Evolutionary conservation across 768 basidiomycete genomes (phyloP), one percentile per base, ranked within the genome.

Genomic region (Termitomyces sp.): DNA sequence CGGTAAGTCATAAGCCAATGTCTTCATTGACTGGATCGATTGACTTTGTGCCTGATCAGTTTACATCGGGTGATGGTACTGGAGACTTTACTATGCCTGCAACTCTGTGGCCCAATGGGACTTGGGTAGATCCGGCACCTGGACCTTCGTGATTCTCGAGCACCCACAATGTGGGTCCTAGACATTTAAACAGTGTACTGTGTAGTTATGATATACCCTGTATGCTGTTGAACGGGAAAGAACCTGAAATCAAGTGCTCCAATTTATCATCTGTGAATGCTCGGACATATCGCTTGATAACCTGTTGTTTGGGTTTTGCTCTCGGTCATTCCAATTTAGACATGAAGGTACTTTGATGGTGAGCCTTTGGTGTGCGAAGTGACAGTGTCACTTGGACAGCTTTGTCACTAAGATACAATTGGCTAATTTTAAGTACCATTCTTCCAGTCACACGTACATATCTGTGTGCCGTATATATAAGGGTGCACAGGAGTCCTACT

Each of bases 11-110:
- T 42, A 49, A 37, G 34, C 31, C 27, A 21, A 29, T 61, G 32
- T 46, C 46, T 50, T 43, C 37, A 32, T 43, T 53, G 19, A 25
- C 59, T 52, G 19, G 17, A n/a, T 58, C 4, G 17, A 11, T 29
- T 52, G 42, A 59, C 4, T 43, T 40, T 52, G 47, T 43, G 25
- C 60, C 51, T 35, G 19, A 52, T 29, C 65, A 89, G 85, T 84
- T 79, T 54, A 78, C 75, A 17, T 78, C 66, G 16, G 63, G 69
- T 2, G 78, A 76, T 17, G 65, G 62, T 17, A 67, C 80, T 11
- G 91, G 90, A 16, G 91, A 93, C 70, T 95, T 89, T 63, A 92
- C 92, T 0, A 89, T 81, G 76, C 78, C 91, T 6, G 90, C 89
- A 7, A 85, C 81, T 4, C 72, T 90, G 51, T 87, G 83, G 77